phyloP scores from a whole-genome alignment of 2,329 filamentous ascomycete genomes.

The Aspergillus aculeatus region DNA sequence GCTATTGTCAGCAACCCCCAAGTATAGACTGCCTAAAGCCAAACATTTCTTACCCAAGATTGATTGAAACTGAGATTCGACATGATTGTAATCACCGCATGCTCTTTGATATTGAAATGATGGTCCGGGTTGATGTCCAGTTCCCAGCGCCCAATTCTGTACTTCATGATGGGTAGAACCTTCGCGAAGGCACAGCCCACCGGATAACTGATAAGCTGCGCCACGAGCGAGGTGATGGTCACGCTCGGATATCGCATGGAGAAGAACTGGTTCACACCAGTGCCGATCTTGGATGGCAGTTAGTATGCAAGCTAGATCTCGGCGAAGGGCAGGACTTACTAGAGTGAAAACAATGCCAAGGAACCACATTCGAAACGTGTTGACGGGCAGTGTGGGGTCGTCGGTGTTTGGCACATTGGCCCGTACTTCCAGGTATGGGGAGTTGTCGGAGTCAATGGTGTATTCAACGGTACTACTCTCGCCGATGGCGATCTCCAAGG shows the following conservation, averaged over 20 bases:
- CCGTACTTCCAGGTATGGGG: conserved; percentile 29
- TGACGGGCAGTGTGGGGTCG: conserved; percentile 28
- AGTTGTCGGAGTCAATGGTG: conserved; percentile 27
- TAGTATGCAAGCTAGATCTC: not conserved
- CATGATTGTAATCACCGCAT: conserved; percentile 49
- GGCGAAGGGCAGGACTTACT: conserved; percentile 17
- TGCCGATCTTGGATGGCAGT: conserved; percentile 25
- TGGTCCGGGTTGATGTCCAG: conserved; percentile 42
- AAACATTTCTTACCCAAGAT: conserved; percentile 17
- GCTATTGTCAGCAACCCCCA: not conserved
- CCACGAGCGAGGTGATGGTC: conserved; percentile 46
- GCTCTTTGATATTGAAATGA: conserved; percentile 50
- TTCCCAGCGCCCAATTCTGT: conserved; percentile 16
- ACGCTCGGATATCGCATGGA: conserved; percentile 47
- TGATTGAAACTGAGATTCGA: conserved; percentile 48
- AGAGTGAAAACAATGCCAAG: conserved; percentile 48
- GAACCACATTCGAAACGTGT: conserved; percentile 42
- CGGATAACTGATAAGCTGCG: conserved; percentile 46
- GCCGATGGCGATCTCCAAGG: conserved; percentile 22
- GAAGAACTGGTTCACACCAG: conserved; percentile 50
- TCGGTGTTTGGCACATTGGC: conserved; percentile 29
- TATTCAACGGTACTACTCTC: conserved; percentile 18
- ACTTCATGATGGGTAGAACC: conserved; percentile 37
- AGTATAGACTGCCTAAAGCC: not conserved
- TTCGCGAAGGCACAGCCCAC: conserved; percentile 42